Evolutionary conservation across 805 yeast species (phyloP).

Genomic region (Saccharomycodes ludwigii): DNA sequence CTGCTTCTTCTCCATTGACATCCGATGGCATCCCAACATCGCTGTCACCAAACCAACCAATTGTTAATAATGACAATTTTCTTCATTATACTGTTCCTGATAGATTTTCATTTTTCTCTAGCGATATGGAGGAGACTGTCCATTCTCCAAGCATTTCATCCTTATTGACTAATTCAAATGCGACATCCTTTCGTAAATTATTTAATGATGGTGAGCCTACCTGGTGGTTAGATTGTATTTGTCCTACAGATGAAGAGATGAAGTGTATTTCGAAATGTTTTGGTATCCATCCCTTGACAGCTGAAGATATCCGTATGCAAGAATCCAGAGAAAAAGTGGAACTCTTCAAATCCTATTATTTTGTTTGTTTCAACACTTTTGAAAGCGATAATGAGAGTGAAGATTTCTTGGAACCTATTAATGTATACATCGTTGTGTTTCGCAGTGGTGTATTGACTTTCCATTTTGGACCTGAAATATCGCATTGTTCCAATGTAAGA

Average conservation of each 20-base stretch:
- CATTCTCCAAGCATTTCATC: constrained; percentile 85
- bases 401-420: constrained; percentile 72
- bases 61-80: too few species aligned
- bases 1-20: too few species aligned
- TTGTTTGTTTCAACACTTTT: constrained; percentile 94
- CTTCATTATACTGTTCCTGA: too few species aligned
- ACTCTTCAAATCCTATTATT: constrained; percentile 76
- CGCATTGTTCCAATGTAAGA: constrained; percentile 65
- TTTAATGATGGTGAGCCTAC: constrained; percentile 64
- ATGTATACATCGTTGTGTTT: constrained; percentile 63
- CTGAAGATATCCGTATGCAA: constrained; percentile 93
- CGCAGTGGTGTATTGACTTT: constrained; percentile 55
- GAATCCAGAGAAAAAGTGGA: constrained; percentile 97
- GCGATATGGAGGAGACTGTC: constrained; percentile 74
- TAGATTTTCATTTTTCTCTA: constrained; percentile 71
- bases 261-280: constrained; percentile 82
- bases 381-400: constrained; percentile 72
- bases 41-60: too few species aligned
- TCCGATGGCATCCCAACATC: too few species aligned
- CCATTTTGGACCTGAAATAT: constrained; percentile 50
- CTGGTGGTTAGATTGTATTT: constrained; percentile 93
- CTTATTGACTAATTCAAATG: constrained; percentile 39
- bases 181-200: constrained; percentile 51
- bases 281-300: constrained; percentile 95
- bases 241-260: constrained; percentile 95